Conservation (phyloP, 1,284 basidiomycete genomes). For the Cryptococcus sp. region DNA sequence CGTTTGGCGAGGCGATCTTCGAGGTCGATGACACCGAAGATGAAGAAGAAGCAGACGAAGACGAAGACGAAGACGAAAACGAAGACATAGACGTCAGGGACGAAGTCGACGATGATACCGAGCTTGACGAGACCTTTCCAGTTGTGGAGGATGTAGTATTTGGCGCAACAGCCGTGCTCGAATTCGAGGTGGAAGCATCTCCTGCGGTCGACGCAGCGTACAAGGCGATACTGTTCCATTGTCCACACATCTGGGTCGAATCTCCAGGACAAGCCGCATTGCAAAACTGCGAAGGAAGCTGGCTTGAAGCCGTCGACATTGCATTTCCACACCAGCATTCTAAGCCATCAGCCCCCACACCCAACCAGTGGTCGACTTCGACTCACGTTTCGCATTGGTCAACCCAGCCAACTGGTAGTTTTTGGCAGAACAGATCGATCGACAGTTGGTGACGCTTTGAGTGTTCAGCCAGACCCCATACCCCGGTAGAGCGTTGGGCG, state of each 20-base stretch:
- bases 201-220: background rate
- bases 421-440: slow-evolving; percentile 8
- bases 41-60: background rate
- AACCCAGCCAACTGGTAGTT: slow-evolving; percentile 17
- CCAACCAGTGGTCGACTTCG: background rate
- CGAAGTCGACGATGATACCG: background rate
- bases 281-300: slow-evolving; percentile 11
- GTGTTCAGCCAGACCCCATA: background rate
- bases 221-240: slow-evolving; percentile 3
- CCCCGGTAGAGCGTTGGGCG: background rate
- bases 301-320: background rate
- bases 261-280: slow-evolving; percentile 18
- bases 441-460: slow-evolving; percentile 12
- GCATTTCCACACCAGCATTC: slow-evolving; percentile 2
- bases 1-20: too few relatives aligned
- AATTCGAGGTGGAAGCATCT: background rate
- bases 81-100: background rate
- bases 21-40: background rate
- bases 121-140: background rate
- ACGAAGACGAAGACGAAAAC: background rate
- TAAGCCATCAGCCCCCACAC: background rate
- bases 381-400: slow-evolving; percentile 4
- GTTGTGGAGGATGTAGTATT: background rate
- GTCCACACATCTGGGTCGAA: slow-evolving; percentile 20
- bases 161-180: background rate